phyloP scores from a whole-genome alignment of 176 grass and related monocot species.

The Saccharum spontaneum region DNA sequence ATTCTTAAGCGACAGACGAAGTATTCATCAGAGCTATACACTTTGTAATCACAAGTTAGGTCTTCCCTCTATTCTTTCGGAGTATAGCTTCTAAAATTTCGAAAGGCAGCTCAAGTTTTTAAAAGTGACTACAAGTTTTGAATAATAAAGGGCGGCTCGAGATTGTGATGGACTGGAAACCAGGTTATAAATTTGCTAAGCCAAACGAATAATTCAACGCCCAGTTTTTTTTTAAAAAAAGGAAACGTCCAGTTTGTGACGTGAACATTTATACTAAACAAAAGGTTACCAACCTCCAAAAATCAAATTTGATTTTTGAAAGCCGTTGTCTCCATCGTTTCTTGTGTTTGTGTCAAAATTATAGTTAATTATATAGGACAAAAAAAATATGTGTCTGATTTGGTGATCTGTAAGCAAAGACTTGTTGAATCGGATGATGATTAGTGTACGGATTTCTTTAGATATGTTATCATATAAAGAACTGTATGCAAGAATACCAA shows the following conservation, averaged over 20 bases:
- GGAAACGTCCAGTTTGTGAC: neutral
- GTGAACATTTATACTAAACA: neutral
- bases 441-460: neutral
- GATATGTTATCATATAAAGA: neutral
- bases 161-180: neutral
- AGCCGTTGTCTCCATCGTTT: neutral
- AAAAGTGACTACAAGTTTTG: too few species aligned
- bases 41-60: too few species aligned
- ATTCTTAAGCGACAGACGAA: too few species aligned
- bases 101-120: too few species aligned
- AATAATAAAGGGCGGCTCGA: neutral
- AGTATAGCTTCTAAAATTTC: too few species aligned
- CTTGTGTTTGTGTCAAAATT: neutral
- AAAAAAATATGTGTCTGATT: neutral
- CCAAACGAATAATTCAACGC: neutral
- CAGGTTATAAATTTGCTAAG: neutral
- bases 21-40: too few species aligned
- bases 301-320: neutral
- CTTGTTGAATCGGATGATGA: neutral
- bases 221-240: neutral
- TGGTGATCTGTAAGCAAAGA: constrained; percentile 30
- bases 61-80: too few species aligned
- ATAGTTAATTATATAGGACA: neutral
- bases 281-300: constrained; percentile 1
- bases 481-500: neutral